Evolutionary conservation across 2,329 filamentous ascomycete species (phyloP).

Genomic region (Zymoseptoria crescenta): DNA sequence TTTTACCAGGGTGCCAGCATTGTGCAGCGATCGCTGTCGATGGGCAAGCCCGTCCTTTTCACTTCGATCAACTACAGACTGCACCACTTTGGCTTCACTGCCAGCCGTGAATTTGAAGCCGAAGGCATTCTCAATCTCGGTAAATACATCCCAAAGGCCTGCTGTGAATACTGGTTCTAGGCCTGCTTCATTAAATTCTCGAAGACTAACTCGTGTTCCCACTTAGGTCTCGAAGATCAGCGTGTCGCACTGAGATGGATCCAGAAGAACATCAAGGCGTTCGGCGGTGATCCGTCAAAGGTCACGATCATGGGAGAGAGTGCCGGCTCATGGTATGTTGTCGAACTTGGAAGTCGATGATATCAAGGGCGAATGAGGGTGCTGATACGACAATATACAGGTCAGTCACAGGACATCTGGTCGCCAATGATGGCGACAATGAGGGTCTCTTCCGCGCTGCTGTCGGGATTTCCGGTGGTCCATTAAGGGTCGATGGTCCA

Average conservation of each 20-base stretch:
- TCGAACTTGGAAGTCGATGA: too few relatives aligned
- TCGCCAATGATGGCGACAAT: conserved; percentile 44
- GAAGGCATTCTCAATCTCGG: conserved; percentile 42
- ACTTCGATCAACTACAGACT: conserved; percentile 47
- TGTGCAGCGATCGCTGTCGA: conserved; percentile 8
- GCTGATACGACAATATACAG: neutral
- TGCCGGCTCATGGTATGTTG: conserved; percentile 27
- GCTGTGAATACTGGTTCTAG: too few relatives aligned
- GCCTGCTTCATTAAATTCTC: too few relatives aligned
- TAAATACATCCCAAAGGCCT: too few relatives aligned
- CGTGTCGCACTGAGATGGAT: conserved; percentile 40
- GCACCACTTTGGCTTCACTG: conserved; percentile 60
- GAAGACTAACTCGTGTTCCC: too few relatives aligned
- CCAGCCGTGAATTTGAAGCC: conserved; percentile 44
- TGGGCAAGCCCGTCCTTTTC: conserved; percentile 13
- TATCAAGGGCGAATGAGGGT: too few relatives aligned
- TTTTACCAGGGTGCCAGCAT: conserved; percentile 22
- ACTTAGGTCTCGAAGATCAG: conserved; percentile 31
- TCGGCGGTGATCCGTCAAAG: conserved; percentile 23
- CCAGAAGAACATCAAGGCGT: conserved; percentile 35
- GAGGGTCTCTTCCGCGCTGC: conserved; percentile 5
- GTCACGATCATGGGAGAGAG: conserved; percentile 20
- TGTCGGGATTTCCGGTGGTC: conserved; percentile 6
- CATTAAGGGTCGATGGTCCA: conserved; percentile 5
- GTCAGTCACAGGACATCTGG: conserved; percentile 42